Evolutionary conservation across 208 protist species (phyloP).

Genomic region (Herpetomonas samuelpessoai): DNA sequence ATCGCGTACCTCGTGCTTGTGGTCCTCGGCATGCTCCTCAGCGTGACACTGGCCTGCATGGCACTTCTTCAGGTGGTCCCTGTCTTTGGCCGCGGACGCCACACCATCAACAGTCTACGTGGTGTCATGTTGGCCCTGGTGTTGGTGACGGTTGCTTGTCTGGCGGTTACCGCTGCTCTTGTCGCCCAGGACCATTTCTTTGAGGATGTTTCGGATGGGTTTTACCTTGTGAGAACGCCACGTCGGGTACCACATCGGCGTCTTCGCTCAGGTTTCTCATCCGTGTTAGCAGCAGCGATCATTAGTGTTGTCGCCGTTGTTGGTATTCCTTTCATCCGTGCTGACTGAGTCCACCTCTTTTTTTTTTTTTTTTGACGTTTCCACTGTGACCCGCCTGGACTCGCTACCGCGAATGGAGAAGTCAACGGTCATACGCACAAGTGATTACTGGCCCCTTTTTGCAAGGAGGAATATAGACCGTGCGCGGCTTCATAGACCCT

Average conservation of each 20-base stretch:
- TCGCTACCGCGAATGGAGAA: no score
- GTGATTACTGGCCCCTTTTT: no score
- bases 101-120: slow-evolving; percentile 4
- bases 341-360: no score
- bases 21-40: background rate
- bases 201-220: background rate
- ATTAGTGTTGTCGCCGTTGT: slow-evolving; percentile 18
- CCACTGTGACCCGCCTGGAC: no score
- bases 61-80: background rate
- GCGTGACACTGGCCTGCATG: background rate
- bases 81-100: background rate
- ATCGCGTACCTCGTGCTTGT: background rate
- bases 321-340: slow-evolving; percentile 7
- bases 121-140: slow-evolving; percentile 16
- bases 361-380: no score
- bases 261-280: slow-evolving; percentile 31
- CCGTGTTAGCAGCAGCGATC: slow-evolving; percentile 16
- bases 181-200: slow-evolving; percentile 29
- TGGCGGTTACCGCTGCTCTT: slow-evolving; percentile 28
- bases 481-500: no score
- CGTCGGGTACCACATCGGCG: background rate
- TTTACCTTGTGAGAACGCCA: slow-evolving; percentile 1
- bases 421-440: no score
- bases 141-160: slow-evolving; percentile 21
- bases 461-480: no score